Conservation (phyloP, 805 yeast genomes). For the Starmerella lactis-condensi region DNA sequence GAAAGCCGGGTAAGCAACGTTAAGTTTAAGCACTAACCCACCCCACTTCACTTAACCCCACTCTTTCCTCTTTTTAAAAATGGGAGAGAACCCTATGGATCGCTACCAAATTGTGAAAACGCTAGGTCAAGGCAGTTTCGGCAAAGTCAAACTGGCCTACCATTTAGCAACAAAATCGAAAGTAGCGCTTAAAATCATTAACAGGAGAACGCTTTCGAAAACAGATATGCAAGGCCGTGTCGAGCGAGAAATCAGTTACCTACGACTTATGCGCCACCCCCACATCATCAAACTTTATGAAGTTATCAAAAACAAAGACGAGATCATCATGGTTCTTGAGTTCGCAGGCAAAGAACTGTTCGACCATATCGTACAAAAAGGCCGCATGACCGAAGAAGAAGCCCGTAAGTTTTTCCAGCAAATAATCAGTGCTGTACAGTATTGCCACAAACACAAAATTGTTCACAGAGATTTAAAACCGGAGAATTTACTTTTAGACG, state of each 20-base stretch:
- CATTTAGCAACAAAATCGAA: conserved; percentile 80
- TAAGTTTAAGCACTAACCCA: too few relatives aligned
- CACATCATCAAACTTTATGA: conserved; percentile 91
- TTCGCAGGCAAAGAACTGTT: conserved; percentile 92
- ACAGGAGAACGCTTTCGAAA: conserved; percentile 78
- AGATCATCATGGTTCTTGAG: conserved; percentile 92
- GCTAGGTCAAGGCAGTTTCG: conserved; percentile 90
- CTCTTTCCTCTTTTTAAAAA: too few relatives aligned
- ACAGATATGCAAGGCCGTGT: conserved; percentile 94
- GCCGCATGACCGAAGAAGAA: conserved; percentile 78
- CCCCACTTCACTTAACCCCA: too few relatives aligned
- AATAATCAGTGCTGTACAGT: conserved; percentile 88
- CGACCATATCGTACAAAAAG: conserved; percentile 86
- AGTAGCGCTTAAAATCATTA: conserved; percentile 84
- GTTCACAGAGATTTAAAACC: conserved; percentile 95
- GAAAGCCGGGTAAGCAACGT: too few relatives aligned
- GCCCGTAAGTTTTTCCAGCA: conserved; percentile 91
- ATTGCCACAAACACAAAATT: conserved; percentile 89
- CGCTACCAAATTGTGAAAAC: conserved; percentile 85
- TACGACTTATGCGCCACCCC: conserved; percentile 77
- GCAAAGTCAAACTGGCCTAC: conserved; percentile 81
- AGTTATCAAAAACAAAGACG: conserved; percentile 86
- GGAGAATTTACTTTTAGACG: conserved; percentile 77
- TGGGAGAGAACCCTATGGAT: conserved; percentile 40
- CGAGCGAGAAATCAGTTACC: conserved; percentile 82